Evolutionary conservation across 2,329 filamentous ascomycete species (phyloP).

Genomic region (Gnomoniopsis smithogilvyi): DNA sequence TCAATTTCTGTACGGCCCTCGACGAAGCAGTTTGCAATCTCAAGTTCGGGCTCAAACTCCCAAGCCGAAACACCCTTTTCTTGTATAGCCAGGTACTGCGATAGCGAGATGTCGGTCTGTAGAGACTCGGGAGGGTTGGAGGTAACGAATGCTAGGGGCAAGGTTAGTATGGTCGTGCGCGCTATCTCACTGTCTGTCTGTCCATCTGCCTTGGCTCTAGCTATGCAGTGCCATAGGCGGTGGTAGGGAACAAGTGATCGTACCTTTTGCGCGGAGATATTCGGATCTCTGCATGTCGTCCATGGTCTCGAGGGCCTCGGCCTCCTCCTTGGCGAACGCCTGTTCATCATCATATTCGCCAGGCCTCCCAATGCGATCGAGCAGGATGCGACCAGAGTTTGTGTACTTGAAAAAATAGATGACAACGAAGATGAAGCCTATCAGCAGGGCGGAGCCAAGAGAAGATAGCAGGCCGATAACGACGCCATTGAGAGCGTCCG

Average conservation of each 20-base stretch:
- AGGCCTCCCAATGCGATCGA: slow-evolving; percentile 88
- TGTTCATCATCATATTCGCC: slow-evolving; percentile 99
- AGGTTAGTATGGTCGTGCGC: slow-evolving; percentile 10
- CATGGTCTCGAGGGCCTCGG: slow-evolving; percentile 91
- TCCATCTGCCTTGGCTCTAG: too few relatives aligned
- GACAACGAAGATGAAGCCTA: slow-evolving; percentile 73
- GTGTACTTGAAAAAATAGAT: slow-evolving; percentile 96
- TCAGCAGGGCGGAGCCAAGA: slow-evolving; percentile 84
- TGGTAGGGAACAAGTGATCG: slow-evolving; percentile 20
- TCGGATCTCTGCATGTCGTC: slow-evolving; percentile 87
- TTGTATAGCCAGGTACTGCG: slow-evolving; percentile 96
- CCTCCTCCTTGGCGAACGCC: slow-evolving; percentile 89
- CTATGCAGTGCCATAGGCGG: background rate
- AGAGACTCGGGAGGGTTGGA: slow-evolving; percentile 93
- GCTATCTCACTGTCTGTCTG: too few relatives aligned
- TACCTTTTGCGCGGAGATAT: slow-evolving; percentile 94
- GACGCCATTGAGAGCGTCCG: slow-evolving; percentile 66
- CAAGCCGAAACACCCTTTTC: slow-evolving; percentile 99
- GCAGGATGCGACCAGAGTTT: slow-evolving; percentile 79
- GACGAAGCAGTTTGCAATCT: slow-evolving; percentile 98
- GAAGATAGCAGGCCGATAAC: slow-evolving; percentile 93
- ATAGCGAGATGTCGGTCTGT: slow-evolving; percentile 95
- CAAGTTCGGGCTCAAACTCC: slow-evolving; percentile 98
- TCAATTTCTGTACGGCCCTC: slow-evolving; percentile 96
- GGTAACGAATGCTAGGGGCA: slow-evolving; percentile 75